Evolutionary conservation across 208 protist genomes (phyloP).

Genomic region (Porcisia hertigi): DNA sequence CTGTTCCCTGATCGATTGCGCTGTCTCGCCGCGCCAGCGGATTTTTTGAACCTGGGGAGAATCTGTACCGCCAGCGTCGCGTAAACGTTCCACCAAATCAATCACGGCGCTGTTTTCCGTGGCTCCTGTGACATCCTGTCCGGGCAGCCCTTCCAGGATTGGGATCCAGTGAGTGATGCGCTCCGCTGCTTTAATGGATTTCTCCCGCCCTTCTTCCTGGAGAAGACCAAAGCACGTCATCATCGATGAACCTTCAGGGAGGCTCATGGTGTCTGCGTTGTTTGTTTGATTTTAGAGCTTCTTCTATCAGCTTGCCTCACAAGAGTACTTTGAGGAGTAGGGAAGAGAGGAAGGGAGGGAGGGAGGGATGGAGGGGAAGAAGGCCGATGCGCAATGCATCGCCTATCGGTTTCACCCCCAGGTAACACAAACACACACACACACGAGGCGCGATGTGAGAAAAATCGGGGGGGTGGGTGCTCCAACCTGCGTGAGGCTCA

Average conservation of each 20-base stretch:
- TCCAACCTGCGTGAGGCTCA: no score
- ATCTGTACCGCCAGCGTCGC: conserved; percentile 12
- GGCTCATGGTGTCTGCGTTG: not conserved
- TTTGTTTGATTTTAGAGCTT: not conserved
- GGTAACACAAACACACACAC: no score
- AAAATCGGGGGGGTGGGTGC: no score
- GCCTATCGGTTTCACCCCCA: no score
- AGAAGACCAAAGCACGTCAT: conserved; percentile 31
- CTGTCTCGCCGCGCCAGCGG: conserved; percentile 42
- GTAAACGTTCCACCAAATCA: conserved; percentile 20
- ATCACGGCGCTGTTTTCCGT: conserved; percentile 12
- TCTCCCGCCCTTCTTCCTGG: conserved; percentile 8
- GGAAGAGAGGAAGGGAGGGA: not conserved
- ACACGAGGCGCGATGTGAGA: no score
- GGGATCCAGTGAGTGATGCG: conserved; percentile 42
- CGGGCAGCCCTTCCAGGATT: conserved; percentile 21
- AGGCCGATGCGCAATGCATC: no score
- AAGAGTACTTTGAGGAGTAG: no score
- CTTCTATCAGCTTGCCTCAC: no score
- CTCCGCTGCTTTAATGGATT: conserved; percentile 8
- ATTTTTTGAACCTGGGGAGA: conserved; percentile 33
- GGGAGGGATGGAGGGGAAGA: no score
- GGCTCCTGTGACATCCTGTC: not conserved
- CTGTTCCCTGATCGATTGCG: conserved; percentile 32
- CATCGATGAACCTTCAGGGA: conserved; percentile 11